Evolutionary conservation across 805 yeast genomes (phyloP).

Genomic region (Hagleromyces aurorensis): DNA sequence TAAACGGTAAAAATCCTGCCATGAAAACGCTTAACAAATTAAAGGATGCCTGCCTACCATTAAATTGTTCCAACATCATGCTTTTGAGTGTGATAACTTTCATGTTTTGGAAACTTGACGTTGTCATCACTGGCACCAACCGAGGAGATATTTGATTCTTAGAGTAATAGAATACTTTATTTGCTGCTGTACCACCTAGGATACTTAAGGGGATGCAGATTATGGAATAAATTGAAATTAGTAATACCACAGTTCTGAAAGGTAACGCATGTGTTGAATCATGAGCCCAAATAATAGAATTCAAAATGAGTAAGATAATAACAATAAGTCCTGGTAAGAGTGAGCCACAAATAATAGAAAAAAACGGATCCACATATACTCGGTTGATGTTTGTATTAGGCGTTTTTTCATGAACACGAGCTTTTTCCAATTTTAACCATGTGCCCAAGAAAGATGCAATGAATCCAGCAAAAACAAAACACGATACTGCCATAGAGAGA

Average conservation of each 20-base stretch:
- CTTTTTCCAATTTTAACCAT: conserved; percentile 35
- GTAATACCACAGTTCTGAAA: conserved; percentile 58
- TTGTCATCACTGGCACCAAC: conserved; percentile 3
- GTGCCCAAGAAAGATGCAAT: conserved; percentile 70
- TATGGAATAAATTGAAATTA: conserved; percentile 51
- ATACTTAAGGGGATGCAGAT: conserved; percentile 70
- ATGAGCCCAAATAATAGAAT: conserved; percentile 66
- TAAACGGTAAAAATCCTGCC: conserved; percentile 72
- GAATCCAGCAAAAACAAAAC: conserved; percentile 63
- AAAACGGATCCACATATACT: conserved; percentile 8
- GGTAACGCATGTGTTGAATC: conserved; percentile 73
- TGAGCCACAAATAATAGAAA: conserved; percentile 42
- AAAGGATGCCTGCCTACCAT: too few species aligned
- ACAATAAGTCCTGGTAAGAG: conserved; percentile 42
- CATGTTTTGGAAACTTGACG: not conserved
- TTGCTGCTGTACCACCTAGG: conserved; percentile 48
- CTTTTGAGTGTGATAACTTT: too few species aligned
- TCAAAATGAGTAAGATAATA: conserved; percentile 45
- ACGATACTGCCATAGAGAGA: conserved; percentile 48
- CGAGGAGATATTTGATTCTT: conserved; percentile 1
- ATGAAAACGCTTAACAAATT: conserved; percentile 23
- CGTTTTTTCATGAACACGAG: conserved; percentile 24
- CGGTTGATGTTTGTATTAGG: conserved; percentile 2
- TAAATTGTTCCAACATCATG: too few species aligned
- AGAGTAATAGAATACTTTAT: conserved; percentile 3